Conservation (phyloP, 2,329 filamentous ascomycete genomes). For the Sporothrix curviconia region DNA sequence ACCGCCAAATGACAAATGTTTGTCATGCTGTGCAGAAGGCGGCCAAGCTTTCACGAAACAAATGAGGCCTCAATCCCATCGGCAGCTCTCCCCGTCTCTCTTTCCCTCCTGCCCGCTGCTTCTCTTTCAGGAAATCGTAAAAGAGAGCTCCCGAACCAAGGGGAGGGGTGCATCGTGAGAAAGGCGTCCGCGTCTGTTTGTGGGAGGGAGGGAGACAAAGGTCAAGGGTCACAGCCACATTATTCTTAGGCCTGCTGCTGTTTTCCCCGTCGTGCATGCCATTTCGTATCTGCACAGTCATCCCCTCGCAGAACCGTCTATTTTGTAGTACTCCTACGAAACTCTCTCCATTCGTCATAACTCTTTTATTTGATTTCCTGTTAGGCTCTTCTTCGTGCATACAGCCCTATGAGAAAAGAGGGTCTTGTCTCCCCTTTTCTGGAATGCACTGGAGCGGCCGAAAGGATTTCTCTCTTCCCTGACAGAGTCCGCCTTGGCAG, state of each 20-base stretch:
- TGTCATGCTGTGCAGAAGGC: conserved; percentile 2
- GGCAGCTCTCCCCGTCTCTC: background rate
- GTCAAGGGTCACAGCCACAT: background rate
- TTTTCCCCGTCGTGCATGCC: background rate
- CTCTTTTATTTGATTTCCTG: no score
- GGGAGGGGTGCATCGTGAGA: background rate
- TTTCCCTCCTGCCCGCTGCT: background rate
- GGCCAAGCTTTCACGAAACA: no score
- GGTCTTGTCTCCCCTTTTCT: no score
- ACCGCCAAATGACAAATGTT: conserved; percentile 6
- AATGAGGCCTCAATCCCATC: no score
- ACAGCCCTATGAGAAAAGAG: no score
- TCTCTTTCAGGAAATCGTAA: conserved; percentile 1
- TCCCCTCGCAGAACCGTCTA: background rate
- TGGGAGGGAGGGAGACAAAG: background rate
- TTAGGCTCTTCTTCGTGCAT: no score
- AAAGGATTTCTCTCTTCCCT: no score
- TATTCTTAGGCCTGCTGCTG: no score
- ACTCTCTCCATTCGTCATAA: no score
- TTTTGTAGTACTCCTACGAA: no score
- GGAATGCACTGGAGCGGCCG: no score
- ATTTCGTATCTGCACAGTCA: conserved; percentile 7
- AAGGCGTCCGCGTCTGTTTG: background rate
- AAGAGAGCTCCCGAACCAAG: background rate
- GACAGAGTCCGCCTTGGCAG: background rate